Evolutionary conservation across 345 rosid genomes (phyloP), one percentile per base, ranked within the genome.

Genomic region (Gossypium raimondii): DNA sequence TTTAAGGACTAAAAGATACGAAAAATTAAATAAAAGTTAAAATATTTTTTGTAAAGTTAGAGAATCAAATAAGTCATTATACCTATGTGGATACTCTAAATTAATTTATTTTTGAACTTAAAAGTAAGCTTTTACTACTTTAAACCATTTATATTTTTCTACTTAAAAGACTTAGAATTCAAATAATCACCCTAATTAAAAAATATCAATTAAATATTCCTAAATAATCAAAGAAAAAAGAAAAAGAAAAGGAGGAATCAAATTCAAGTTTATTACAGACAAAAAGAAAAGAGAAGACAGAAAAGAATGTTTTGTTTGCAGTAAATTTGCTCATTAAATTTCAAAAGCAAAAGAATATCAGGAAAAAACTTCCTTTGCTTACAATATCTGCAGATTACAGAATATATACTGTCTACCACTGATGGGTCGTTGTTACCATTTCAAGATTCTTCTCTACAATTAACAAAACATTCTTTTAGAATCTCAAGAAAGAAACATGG

Each of bases 261-360:
- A 55, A n/a, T 55, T 55, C 59, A 65, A 62, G 64, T 16, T 62
- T 34, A 62, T 62, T 62, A 62, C 67, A 14, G 52, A 66, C n/a
- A 18, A 44, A 66, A 9, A 53, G 58, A 18, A 65, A 11, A 66
- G 27, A 66, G 17, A 62, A 44, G 29, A 43, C 16, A 18, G 29
- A 43, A 66, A 66, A 44, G 29, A 44, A 18, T 44, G 27, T 44
- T 5, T 62, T n/a, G 70, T 38, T 34, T 20, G 52, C 70, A 43
- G 29, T 18, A 66, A 12, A 63, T n/a, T 20, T 66, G 20, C 52
- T 41, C 14, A 41, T 41, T 41, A 41, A 22, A 9, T 41, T 43
- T 20, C 17, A 9, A 64, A 64, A n/a, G 50, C 44, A 43, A n/a
- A 48, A 65, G 17, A 18, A 43, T 11, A 38, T 55, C 24, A 55